These are phyloP conservation scores for Hibiscus tridactylites DNA, from an alignment of 345 rosid species.

Conservation along the genomic window DNA sequence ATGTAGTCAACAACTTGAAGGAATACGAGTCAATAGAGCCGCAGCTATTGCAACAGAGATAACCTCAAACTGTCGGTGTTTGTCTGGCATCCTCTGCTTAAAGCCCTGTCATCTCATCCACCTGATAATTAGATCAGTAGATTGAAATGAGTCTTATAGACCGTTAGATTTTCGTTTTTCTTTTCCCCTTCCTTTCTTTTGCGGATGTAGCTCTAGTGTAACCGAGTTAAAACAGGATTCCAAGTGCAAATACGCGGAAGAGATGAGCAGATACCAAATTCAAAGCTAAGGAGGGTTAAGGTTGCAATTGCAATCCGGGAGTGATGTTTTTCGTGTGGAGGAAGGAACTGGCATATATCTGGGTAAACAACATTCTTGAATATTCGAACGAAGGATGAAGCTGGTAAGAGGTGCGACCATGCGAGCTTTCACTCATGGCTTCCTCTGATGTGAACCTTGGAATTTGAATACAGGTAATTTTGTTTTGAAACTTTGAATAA, in stretches of 20 bases:
- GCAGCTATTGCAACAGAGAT: slow-evolving; percentile 32
- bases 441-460: neutral
- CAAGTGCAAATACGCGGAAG: neutral
- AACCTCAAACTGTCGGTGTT: slow-evolving; percentile 11
- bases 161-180: neutral
- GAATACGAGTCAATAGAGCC: slow-evolving; percentile 44
- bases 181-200: neutral
- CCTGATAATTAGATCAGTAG: neutral
- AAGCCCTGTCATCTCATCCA: neutral
- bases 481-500: neutral
- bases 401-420: neutral
- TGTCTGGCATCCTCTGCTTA: neutral
- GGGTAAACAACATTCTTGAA: neutral
- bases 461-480: neutral
- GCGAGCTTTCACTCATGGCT: neutral
- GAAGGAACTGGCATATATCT: neutral
- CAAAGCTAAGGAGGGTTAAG: neutral
- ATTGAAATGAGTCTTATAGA: neutral
- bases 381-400: neutral
- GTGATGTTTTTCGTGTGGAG: neutral
- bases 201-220: neutral
- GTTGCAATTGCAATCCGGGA: neutral
- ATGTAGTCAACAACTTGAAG: slow-evolving; percentile 42
- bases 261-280: neutral
- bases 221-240: neutral